A percentile compares a stretch with the other conserved stretches of the same genome.
phyloP scores from a whole-genome alignment of 257 asterid species.

The Linderniella brevidens region DNA sequence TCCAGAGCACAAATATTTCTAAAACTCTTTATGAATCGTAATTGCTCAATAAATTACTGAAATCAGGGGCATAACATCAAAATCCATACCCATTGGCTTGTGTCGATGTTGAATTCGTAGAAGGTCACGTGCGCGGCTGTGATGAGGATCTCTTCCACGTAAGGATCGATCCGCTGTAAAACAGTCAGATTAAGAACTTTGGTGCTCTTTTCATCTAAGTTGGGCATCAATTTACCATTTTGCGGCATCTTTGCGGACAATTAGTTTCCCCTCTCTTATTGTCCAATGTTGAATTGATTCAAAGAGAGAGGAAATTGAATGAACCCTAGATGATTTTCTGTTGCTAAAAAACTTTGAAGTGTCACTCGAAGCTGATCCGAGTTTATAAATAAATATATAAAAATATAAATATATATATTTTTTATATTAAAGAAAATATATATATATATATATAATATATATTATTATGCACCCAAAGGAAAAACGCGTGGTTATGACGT shows the following conservation, averaged over 20 bases:
- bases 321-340: background rate
- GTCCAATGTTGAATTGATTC: no score
- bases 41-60: no score
- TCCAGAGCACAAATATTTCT: background rate
- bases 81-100: slow-evolving; percentile 58
- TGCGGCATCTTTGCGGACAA: slow-evolving; percentile 15
- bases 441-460: no score
- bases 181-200: slow-evolving; percentile 61
- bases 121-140: slow-evolving; percentile 68
- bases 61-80: background rate
- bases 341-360: no score
- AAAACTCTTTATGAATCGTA: no score
- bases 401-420: no score
- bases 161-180: slow-evolving; percentile 78
- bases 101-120: slow-evolving; percentile 54
- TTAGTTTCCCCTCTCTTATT: slow-evolving; percentile 9
- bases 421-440: no score
- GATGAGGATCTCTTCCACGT: slow-evolving; percentile 59
- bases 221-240: slow-evolving; percentile 58
- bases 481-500: no score
- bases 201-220: slow-evolving; percentile 62
- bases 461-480: no score
- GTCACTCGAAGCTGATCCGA: no score
- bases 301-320: slow-evolving; percentile 8
- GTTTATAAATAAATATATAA: no score